These are phyloP conservation scores for Verticillium alfalfae DNA, from an alignment of 2,329 filamentous ascomycete genomes.

Conservation along the genomic window DNA sequence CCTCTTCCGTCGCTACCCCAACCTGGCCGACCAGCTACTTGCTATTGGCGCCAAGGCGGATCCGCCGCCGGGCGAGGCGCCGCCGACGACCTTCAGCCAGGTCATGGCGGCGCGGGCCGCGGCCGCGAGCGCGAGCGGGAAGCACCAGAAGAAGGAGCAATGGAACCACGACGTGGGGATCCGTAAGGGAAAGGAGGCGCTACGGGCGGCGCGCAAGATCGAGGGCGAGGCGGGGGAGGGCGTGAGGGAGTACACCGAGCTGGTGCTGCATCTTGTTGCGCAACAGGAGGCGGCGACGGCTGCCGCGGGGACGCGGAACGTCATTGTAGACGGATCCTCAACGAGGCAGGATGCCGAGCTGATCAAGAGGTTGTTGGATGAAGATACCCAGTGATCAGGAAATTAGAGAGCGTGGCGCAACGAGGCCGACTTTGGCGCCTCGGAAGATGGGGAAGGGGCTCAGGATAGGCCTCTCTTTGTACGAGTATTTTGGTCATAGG, in stretches of 20 bases:
- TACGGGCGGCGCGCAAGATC: constrained; percentile 44
- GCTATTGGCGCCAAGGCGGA: constrained; percentile 45
- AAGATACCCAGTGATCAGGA: constrained; percentile 27
- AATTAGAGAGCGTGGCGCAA: too few relatives aligned
- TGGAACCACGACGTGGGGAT: constrained; percentile 58
- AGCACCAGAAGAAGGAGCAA: constrained; percentile 25
- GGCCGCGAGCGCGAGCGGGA: constrained; percentile 4
- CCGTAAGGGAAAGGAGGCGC: constrained; percentile 46
- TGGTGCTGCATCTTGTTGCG: constrained; percentile 45
- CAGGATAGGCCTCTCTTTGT: neutral
- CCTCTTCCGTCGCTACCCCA: constrained; percentile 49
- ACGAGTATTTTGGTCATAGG: neutral
- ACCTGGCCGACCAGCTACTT: constrained; percentile 38
- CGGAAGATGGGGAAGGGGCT: neutral
- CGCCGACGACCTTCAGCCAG: constrained; percentile 10
- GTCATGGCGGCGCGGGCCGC: constrained; percentile 10
- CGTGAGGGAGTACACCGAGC: constrained; percentile 54
- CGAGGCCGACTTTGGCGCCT: too few relatives aligned
- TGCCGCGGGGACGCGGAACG: neutral
- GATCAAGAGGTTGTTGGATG: constrained; percentile 43
- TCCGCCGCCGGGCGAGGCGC: constrained; percentile 25
- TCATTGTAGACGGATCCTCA: constrained; percentile 12
- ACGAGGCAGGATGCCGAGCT: constrained; percentile 41
- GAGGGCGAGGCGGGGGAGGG: constrained; percentile 52
- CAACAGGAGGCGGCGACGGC: constrained; percentile 6